Base-by-base conservation (phyloP, 352 stramenopile genomes). In the Phytophthora sp. region DNA sequence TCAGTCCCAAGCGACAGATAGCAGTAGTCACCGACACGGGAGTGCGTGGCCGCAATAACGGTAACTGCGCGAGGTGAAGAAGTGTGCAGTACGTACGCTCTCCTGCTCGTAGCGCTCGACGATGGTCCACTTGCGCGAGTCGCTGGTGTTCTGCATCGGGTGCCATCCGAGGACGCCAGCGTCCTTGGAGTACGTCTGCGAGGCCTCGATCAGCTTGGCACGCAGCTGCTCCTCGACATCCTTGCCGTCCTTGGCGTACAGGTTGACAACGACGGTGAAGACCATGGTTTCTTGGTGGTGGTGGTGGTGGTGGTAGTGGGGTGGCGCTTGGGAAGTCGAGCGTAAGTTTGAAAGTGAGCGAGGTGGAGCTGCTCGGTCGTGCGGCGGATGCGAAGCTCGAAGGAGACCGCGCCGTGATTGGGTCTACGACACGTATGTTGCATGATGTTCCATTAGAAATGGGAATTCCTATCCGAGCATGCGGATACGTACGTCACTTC, bases 81-180 rank as follows among this genome's bases (percentile, higher is more conserved):
- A n/a, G n/a, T n/a, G n/a, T n/a, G n/a, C n/a, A n/a, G n/a, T n/a
- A 59, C 51, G 51, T 59, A 59, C 51, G 51, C 51, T 59, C 41
- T 59, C 27, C 37, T 59, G 37, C 26, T 59, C 51, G 51, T 59
- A 59, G 37, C 51, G 38, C 41, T 59, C 37, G 30, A 49, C 30
- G 37, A 59, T 42, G 23, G 37, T 42, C 51, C 51, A 59, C 38
- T 59, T 59, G 41, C 38, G 41, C 51, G 51, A 13, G 51, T 59
- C 51, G 38, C 13, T 51, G 26, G 27, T 41, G 41, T 50, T 34
- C 38, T 59, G 51, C 51, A 59, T 44, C 9, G 41, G 34, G 41
- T 44, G 18, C 51, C 37, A 59, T 28, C 51, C 41, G 27, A 59
- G 12, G 26, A 51, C 41, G 27, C 41, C 37, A 28, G 51, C 38